Evolutionary conservation across 2,329 filamentous ascomycete species (phyloP), one percentile per base, ranked within the genome.

Genomic region (Microcera coccophila): DNA sequence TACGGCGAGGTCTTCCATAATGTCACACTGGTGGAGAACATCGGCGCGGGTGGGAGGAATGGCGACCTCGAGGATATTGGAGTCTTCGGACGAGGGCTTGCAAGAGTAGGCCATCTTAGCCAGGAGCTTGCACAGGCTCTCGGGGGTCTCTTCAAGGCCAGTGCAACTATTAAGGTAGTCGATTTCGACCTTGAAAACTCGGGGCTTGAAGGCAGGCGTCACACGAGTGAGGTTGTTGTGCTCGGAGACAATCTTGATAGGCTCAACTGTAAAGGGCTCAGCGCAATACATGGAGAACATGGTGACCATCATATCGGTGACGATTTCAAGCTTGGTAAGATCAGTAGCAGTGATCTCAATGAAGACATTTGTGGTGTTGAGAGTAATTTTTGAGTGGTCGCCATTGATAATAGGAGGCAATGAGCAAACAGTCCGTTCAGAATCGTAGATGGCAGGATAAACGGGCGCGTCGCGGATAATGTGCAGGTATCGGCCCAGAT

Each of bases 1-100:
- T 52, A 98, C 93, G 31, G 90, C 93, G 16, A 94, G 84, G 63
- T 98, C 94, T 71, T 98, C 93, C 91, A 98, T 98, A 55, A 98
- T 87, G 64, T 98, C 93, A 58, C 90, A 94, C 62, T 96, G 87
- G 67, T 98, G 93, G 22, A 98, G 82, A 32, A 98, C 85, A 65
- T 98, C 93, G 36, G 93, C 91, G 49, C 93, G 82, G 36, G 90
- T 97, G 22, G 90, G 81, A 8, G 93, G 93, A 18, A 97, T 80
- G 26, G 84, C 78, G 20, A 97, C 83, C 59, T 94, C 85, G 47
- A 95, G 74, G 38, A 93, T 71, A 61, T 87, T 83, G 41, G 78
- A 67, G 48, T 85, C 76, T 48, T 79, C 77, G 41, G 75, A 69
- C 1, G 89, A 93, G 3, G 89, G 90, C 45, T 77, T 79, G 21